Conservation (phyloP, 2,329 filamentous ascomycete species). For the Akanthomyces dipterigenus region DNA sequence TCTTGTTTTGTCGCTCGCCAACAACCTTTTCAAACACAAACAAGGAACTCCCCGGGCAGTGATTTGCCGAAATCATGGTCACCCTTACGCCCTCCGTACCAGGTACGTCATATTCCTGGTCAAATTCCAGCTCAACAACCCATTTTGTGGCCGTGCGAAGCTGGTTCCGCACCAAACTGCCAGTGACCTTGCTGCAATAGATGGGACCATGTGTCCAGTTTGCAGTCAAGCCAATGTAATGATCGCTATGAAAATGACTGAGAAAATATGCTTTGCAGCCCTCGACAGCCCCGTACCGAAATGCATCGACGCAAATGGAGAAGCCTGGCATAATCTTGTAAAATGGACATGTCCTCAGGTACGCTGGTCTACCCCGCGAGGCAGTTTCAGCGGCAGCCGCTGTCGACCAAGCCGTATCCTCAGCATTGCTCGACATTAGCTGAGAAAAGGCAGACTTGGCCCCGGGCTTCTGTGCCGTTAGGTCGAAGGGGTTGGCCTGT, state of each 20-base stretch:
- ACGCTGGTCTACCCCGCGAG: constrained; percentile 77
- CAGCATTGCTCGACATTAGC: constrained; percentile 86
- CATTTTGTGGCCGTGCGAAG: constrained; percentile 79
- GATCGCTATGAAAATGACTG: constrained; percentile 96
- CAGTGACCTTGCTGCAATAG: constrained; percentile 91
- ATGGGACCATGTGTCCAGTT: constrained; percentile 92
- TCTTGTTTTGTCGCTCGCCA: constrained; percentile 51
- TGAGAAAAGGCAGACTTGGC: constrained; percentile 75
- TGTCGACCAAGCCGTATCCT: constrained; percentile 82
- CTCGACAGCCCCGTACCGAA: constrained; percentile 87
- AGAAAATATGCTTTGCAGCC: constrained; percentile 93
- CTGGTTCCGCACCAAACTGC: constrained; percentile 79
- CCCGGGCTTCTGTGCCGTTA: constrained; percentile 34
- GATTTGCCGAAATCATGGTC: constrained; percentile 94
- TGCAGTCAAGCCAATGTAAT: constrained; percentile 85
- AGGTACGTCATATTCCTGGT: constrained; percentile 70
- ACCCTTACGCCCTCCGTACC: constrained; percentile 76
- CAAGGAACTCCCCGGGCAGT: constrained; percentile 90
- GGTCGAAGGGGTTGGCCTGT: constrained; percentile 69
- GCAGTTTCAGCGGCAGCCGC: constrained; percentile 75
- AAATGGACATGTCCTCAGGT: constrained; percentile 88
- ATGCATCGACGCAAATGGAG: constrained; percentile 90
- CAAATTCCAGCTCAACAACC: constrained; percentile 80
- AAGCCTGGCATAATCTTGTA: constrained; percentile 97
- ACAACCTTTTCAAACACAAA: constrained; percentile 83